Evolutionary conservation across 129 eudicot species (phyloP).

Genomic region (Scalesia atractyloides): DNA sequence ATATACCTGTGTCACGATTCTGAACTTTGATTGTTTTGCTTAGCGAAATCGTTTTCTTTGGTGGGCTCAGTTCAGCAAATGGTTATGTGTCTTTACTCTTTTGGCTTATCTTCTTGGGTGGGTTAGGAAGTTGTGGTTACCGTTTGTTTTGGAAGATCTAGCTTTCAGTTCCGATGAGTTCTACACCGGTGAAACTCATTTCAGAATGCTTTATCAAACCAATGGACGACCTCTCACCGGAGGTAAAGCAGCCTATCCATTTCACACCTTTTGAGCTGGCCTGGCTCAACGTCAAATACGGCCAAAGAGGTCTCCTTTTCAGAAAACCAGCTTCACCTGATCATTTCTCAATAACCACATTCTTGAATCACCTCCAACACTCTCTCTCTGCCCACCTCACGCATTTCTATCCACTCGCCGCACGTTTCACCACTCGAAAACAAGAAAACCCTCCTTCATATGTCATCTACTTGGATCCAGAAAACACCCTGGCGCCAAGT

Average conservation of each 20-base stretch:
- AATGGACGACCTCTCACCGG: background rate
- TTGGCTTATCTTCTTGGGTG: background rate
- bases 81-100: background rate
- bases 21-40: no score
- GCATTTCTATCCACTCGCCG: no score
- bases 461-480: constrained; percentile 6
- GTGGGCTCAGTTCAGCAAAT: no score
- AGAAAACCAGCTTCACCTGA: constrained; percentile 27
- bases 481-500: constrained; percentile 43
- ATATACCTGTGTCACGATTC: no score
- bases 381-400: no score
- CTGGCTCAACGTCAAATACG: constrained; percentile 34
- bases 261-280: constrained; percentile 47
- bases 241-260: constrained; percentile 41
- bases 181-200: constrained; percentile 6
- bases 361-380: constrained; percentile 36
- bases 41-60: no score
- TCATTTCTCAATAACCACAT: constrained; percentile 12
- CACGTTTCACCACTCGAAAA: no score
- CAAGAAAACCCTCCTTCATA: no score
- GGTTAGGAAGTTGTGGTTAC: background rate
- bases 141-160: background rate
- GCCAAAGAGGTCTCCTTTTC: constrained; percentile 51
- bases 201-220: constrained; percentile 57
- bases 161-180: background rate